A percentile compares a stretch with the other conserved stretches of the same genome.
phyloP scores from a whole-genome alignment of 441 rosid genomes.

The Brassica hybrid region DNA sequence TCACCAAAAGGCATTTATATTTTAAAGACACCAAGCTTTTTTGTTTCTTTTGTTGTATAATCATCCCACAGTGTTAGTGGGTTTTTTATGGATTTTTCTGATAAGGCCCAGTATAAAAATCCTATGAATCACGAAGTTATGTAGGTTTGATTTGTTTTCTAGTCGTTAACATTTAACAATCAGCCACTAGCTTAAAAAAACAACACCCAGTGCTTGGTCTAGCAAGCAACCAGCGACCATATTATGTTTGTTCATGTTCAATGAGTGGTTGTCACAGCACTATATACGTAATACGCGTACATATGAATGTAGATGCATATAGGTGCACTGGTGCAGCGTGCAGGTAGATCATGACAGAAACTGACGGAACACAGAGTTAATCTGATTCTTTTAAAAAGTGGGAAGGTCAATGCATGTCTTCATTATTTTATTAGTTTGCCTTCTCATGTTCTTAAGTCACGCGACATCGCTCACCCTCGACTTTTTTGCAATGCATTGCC shows the following conservation, averaged over 20 bases:
- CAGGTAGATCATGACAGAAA: slow-evolving; percentile 49
- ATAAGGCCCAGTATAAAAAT: not conserved
- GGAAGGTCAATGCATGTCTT: slow-evolving; percentile 62
- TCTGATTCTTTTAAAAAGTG: slow-evolving; percentile 34
- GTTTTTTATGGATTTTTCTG: not conserved
- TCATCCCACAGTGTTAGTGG: not conserved
- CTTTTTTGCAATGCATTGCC: slow-evolving; percentile 60
- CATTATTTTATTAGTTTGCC: slow-evolving; percentile 48
- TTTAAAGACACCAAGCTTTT: too few relatives aligned
- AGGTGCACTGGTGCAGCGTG: not conserved
- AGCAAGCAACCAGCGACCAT: not conserved
- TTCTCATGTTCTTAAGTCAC: slow-evolving; percentile 34
- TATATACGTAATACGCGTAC: not conserved
- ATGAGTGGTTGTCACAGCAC: not conserved
- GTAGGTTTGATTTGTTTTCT: not conserved
- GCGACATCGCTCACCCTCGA: slow-evolving; percentile 51
- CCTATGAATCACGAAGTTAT: not conserved
- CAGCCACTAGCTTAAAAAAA: not conserved
- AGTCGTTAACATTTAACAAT: not conserved
- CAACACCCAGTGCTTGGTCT: not conserved
- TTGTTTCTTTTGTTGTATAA: not conserved
- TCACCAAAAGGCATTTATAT: too few relatives aligned
- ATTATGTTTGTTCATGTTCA: not conserved
- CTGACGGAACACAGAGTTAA: slow-evolving; percentile 51
- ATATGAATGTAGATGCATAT: slow-evolving; percentile 5